Evolutionary conservation across 1,284 basidiomycete genomes (phyloP).

Genomic region (Cryptococcus jaspeensis): DNA sequence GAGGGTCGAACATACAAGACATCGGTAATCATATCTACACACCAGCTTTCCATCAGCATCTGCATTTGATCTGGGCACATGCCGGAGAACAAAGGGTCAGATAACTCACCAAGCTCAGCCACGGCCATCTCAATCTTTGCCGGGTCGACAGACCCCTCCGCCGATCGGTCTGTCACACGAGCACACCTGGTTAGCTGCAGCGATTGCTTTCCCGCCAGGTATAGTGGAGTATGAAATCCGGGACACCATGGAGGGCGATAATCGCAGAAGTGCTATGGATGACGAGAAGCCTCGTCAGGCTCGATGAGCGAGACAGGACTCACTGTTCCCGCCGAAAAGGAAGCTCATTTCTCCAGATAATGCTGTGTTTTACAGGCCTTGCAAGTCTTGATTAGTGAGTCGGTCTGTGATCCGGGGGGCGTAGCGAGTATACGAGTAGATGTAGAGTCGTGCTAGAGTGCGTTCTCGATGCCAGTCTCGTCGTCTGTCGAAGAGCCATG

Average conservation of each 20-base stretch:
- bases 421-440: too few species aligned
- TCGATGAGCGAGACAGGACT: neutral
- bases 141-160: conserved; percentile 35
- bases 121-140: conserved; percentile 53
- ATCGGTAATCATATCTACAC: conserved; percentile 51
- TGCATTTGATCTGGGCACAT: neutral
- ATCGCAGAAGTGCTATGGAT: neutral
- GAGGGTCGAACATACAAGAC: conserved; percentile 43
- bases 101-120: conserved; percentile 39
- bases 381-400: too few species aligned
- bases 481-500: too few species aligned
- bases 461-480: too few species aligned
- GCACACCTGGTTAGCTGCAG: neutral
- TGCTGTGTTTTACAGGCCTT: neutral
- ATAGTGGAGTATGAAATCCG: too few species aligned
- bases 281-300: too few species aligned
- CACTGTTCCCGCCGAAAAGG: conserved; percentile 20
- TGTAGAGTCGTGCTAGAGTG: too few species aligned
- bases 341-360: conserved; percentile 13
- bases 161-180: conserved; percentile 13
- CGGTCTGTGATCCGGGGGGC: too few species aligned
- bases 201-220: neutral
- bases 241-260: neutral
- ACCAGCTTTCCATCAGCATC: neutral
- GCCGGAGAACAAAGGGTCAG: neutral